Base-by-base conservation (phyloP, 1,284 basidiomycete genomes). In the Cutaneotrichosporon dermatis region DNA sequence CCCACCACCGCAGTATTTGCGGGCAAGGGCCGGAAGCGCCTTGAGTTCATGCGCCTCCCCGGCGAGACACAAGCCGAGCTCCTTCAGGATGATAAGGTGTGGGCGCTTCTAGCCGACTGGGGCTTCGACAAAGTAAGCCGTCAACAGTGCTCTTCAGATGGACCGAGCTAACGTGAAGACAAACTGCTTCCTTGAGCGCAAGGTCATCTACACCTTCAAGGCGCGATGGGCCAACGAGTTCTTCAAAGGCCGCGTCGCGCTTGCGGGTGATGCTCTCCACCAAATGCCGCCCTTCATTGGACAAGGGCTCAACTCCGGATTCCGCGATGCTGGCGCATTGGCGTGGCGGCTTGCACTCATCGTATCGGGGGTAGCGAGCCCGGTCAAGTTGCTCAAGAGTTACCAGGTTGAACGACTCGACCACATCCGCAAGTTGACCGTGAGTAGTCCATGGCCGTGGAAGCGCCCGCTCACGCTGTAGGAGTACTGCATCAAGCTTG, bases 261-360 rank as follows among this genome's bases (percentile, higher is more conserved):
- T 65, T 2, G 66, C 61, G 3, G 61, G 61, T 16, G 61, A 67
- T 45, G 43, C 63, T 5, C 50, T 63, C 36, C 66, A 65, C 53
- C 61, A 61, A 5, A 67, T 67, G 66, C 63, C 66, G 0, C 66
- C 66, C 6, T 67, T 67, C 54, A 65, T 67, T 46, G 66, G 66
- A 9, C 66, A 67, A 49, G 66, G 66, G 13, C 54, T 67, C 25
- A 67, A 67, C 55, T 65, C 63, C 2, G 66, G 66, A 4, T 65
- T 67, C 54, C 59, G 66, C 4, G 66, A 67, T 45, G 61, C 66
- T 1, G 61, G 44, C 1, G 63, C 63, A 4, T 51, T 67, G 3
- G 66, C 59, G 0, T 67, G 66, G 66, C 40, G 66, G 4, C 44
- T 67, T 1, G 59, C 59, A 2, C 55, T 64, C 12, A 58, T 65